Base-by-base conservation (phyloP, 768 basidiomycete genomes). In the Porpolomopsis calyptriformis region DNA sequence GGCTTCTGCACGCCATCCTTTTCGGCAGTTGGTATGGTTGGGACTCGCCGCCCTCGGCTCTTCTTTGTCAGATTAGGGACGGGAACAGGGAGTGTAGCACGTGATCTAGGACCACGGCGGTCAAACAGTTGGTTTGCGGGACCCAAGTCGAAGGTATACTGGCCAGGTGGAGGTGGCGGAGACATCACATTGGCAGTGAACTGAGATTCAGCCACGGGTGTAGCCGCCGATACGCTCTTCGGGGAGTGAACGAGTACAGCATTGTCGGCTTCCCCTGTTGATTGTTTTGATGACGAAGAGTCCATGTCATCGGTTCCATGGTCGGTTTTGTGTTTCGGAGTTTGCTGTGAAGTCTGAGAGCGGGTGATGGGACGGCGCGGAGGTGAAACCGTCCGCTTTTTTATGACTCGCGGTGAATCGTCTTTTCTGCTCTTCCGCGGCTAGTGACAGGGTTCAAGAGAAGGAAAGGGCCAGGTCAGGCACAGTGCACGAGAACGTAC, bases 61-160 rank as follows among this genome's bases (percentile, higher is more conserved):
- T 83, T 85, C 69, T 86, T 87, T 37, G 80, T 86, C 50, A 87
- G 58, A 60, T 84, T 82, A 27, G 84, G 83, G 34, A 85, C 81
- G 10, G 83, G 83, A 22, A 79, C 69, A 19, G 83, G 83, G 39
- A 78, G 71, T 4, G 72, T 68, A 9, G 72, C 72, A 47, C 76
- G 74, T 53, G 75, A 68, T 36, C 71, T 71, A 16, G 74, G 68
- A 45, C 68, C 64, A 36, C 71, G 70, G 31, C 63, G 63, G 31
- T 70, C 71, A n/a, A 35, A 24, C 9, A 40, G 46, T 5, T 46
- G 27, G 12, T 62, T 55, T 4, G 56, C 43, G 5, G 37, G 44
- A 16, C 34, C 45, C 12, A 54, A 26, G n/a, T n/a, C n/a, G 35
- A 51, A 55, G 2, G 54, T 50, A 29, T 26, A 48, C 26, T 48